Evolutionary conservation across 2,329 filamentous ascomycete genomes (phyloP).

Genomic region (Epichloe hybrida): DNA sequence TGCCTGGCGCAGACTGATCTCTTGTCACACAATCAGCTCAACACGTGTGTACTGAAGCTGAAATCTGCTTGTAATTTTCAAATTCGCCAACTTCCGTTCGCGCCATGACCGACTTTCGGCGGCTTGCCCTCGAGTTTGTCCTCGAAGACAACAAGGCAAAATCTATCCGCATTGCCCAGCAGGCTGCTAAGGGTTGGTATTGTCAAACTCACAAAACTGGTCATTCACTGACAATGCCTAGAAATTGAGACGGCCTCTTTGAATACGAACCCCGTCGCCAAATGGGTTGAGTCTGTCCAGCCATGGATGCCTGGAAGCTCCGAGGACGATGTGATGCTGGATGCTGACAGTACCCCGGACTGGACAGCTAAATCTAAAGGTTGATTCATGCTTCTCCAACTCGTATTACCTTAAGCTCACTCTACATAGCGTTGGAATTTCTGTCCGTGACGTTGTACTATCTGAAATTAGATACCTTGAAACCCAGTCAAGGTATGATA

Average conservation of each 20-base stretch:
- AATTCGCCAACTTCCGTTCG: not conserved
- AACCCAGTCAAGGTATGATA: slow-evolving; percentile 34
- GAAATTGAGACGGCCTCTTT: slow-evolving; percentile 31
- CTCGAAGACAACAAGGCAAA: slow-evolving; percentile 33
- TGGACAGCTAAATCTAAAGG: slow-evolving; percentile 41
- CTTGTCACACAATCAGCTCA: not conserved
- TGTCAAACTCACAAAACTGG: not conserved
- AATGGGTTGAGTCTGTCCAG: slow-evolving; percentile 42
- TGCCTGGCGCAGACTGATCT: not conserved
- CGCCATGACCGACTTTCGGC: slow-evolving; percentile 36
- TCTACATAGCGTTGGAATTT: slow-evolving; percentile 36
- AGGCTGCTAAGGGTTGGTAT: slow-evolving; percentile 29
- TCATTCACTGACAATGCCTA: slow-evolving; percentile 12
- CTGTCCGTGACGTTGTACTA: slow-evolving; percentile 38
- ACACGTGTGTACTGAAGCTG: not conserved
- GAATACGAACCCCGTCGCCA: slow-evolving; percentile 32
- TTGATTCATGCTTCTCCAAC: slow-evolving; percentile 8
- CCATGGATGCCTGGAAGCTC: slow-evolving; percentile 37
- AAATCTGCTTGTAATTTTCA: not conserved
- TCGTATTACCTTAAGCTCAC: not conserved
- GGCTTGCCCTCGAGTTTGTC: slow-evolving; percentile 40
- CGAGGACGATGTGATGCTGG: slow-evolving; percentile 21
- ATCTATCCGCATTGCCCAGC: slow-evolving; percentile 26
- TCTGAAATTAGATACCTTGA: slow-evolving; percentile 32
- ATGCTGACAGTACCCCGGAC: slow-evolving; percentile 30